A percentile compares a stretch with the other conserved stretches of the same genome.
These are phyloP conservation scores for Trypethelium eluteriae DNA, from an alignment of 495 filamentous ascomycete species.

Conservation along the genomic window DNA sequence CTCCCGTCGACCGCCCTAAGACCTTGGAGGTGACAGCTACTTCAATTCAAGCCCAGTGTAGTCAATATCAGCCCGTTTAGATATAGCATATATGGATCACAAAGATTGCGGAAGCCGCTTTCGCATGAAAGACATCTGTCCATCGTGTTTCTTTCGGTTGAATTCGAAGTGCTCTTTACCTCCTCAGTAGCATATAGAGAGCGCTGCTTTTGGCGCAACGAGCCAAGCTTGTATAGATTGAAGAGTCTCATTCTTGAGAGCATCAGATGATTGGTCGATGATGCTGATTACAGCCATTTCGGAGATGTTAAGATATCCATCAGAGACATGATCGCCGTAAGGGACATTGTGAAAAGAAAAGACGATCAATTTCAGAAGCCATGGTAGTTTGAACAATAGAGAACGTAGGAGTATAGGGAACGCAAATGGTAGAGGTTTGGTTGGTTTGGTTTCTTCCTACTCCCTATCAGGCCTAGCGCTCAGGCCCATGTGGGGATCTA, in stretches of 20 bases:
- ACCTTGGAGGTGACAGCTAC: background rate
- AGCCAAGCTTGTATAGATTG: background rate
- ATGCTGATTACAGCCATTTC: background rate
- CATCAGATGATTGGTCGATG: background rate
- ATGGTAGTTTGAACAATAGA: too few relatives aligned
- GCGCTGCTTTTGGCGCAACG: background rate
- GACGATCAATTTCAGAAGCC: too few relatives aligned
- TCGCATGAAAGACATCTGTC: background rate
- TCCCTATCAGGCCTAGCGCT: too few relatives aligned
- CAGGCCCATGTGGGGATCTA: too few relatives aligned
- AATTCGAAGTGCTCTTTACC: background rate
- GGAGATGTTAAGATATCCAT: background rate
- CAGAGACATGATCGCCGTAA: background rate
- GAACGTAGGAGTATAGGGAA: too few relatives aligned
- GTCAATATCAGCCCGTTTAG: background rate
- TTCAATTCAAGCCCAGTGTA: background rate
- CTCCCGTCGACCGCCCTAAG: background rate
- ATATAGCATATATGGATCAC: background rate
- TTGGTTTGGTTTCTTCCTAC: too few relatives aligned
- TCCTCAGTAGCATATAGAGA: background rate
- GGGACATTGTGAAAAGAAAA: too few relatives aligned
- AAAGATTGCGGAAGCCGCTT: slow-evolving; percentile 8
- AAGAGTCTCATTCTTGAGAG: background rate
- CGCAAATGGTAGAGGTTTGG: too few relatives aligned
- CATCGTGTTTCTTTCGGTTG: background rate